Evolutionary conservation across 768 basidiomycete genomes (phyloP), one percentile per base, ranked within the genome.

Genomic region (Lactarius vividus): DNA sequence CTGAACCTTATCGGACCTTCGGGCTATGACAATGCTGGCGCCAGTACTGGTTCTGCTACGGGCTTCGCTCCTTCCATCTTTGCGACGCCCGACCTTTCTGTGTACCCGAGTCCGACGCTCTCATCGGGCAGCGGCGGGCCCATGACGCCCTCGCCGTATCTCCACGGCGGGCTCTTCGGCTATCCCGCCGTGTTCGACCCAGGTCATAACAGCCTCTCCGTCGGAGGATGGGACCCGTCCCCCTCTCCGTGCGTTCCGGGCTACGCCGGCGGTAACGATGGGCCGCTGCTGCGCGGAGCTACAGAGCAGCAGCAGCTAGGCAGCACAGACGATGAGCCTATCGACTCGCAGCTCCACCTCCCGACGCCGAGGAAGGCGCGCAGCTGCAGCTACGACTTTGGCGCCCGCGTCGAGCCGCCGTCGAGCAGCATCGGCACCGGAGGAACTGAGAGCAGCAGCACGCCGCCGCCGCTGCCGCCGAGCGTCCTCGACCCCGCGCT

Each of bases 101-200:
- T 63, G 26, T 66, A 66, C 26, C 65, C 65, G 26, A 66, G 65
- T 18, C 65, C 65, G 31, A 66, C 65, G 15, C 65, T 66, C 13
- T 66, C 65, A 1, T 18, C 57, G n/a, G 65, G 65, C 15, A 66
- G 65, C 42, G 31, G 62, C 15, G 66, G 66, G 2, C 66, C 66
- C 4, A 49, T 42, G 53, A 67, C 66, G 23, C 61, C 66, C 26
- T 66, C 65, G 40, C 65, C 65, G 2, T 66, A 44, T 29, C 65
- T 66, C 52, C 31, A 31, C 57, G 11, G 40, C 28, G 65, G 65
- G 15, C 65, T 66, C n/a, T 66, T 66, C 26, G 65, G 65, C 39
- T 66, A 66, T 26, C 65, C 65, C 0, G 26, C 31, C 10, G 18
- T 66, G 31, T 66, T 63, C 29, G 65, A 66, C 16, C 65, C 65